Base-by-base conservation (phyloP, 2,329 filamentous ascomycete species). In the Gliomastix tumulicola region DNA sequence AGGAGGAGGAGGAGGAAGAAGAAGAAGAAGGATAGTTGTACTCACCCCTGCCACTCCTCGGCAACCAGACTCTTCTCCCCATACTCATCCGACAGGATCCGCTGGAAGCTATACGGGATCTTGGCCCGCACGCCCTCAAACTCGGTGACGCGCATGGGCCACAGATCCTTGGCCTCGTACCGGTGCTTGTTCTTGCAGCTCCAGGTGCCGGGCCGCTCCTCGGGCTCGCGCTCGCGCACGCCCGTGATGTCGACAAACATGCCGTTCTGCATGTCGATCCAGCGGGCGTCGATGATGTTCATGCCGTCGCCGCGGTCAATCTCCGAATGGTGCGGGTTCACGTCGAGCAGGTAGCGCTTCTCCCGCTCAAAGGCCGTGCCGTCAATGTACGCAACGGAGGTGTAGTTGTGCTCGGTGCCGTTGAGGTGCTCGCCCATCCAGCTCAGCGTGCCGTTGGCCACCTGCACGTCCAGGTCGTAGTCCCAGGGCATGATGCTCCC, bases 161-260 rank as follows among this genome's bases (percentile, higher is more conserved):
- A 92, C 11, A 92, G 65, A 48, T 92, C 84, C n/a, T 64, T 63
- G 19, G 74, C 79, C 30, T 65, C 60, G 57, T 92, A 92, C 32
- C 69, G 65, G 59, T 94, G 87, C 49, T 73, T 72, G 53, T 92
- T 89, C 65, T 90, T 90, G 63, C 85, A 90, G 50, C 76, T 79
- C 76, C 82, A 85, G 21, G 84, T 56, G 7, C 83, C 82, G 0
- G 84, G 83, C 16, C 63, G 49, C 3, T 56, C 57, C 13, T 65
- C 63, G n/a, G n/a, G n/a, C 21, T 86, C 69, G 16, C 81, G 74
- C 62, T 88, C 82, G 35, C 76, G 75, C 23, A 92, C 62, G 11
- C 76, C 85, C 1, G 87, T 92, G 50, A 94, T 88, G 56, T 92
- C 86, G 56, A 92, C 79, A 57, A 84, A 94, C 50, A 90, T 70